These are phyloP conservation scores for Malassezia restricta DNA, from an alignment of 1,284 basidiomycete genomes.

Conservation along the genomic window DNA sequence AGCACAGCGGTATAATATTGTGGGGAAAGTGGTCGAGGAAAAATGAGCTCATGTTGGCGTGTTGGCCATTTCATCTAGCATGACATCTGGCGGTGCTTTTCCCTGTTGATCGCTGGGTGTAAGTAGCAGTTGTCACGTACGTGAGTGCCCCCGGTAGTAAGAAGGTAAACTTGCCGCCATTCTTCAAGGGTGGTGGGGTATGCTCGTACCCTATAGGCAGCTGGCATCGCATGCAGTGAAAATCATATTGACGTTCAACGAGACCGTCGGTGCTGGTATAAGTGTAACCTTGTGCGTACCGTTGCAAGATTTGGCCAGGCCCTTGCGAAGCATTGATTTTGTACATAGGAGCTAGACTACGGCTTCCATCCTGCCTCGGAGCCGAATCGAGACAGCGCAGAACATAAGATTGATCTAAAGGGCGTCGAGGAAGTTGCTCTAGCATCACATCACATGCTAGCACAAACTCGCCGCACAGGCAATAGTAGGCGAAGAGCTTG, in stretches of 20 bases:
- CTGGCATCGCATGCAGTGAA: constrained; percentile 32
- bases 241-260: constrained; percentile 33
- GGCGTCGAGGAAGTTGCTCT: constrained; percentile 20
- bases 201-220: constrained; percentile 36
- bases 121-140: constrained; percentile 16
- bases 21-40: constrained; percentile 27
- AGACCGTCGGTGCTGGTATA: constrained; percentile 19
- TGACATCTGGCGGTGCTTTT: constrained; percentile 18
- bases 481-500: constrained; percentile 32
- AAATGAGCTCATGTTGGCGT: neutral
- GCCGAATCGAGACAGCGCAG: constrained; percentile 28
- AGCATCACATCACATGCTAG: constrained; percentile 30
- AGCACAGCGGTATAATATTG: constrained; percentile 38
- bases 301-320: constrained; percentile 18
- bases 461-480: constrained; percentile 40
- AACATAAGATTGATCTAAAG: constrained; percentile 28
- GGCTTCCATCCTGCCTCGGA: constrained; percentile 10
- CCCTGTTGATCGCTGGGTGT: constrained; percentile 22
- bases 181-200: constrained; percentile 39
- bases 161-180: constrained; percentile 35
- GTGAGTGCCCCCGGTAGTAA: constrained; percentile 31
- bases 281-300: constrained; percentile 2
- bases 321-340: constrained; percentile 35
- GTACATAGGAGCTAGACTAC: constrained; percentile 22
- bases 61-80: constrained; percentile 15